Percentiles rank a stretch among this genome's conserved stretches.
Evolutionary conservation across 2,329 filamentous ascomycete genomes (phyloP).

Genomic region (Ascocoryne sarcoides): DNA sequence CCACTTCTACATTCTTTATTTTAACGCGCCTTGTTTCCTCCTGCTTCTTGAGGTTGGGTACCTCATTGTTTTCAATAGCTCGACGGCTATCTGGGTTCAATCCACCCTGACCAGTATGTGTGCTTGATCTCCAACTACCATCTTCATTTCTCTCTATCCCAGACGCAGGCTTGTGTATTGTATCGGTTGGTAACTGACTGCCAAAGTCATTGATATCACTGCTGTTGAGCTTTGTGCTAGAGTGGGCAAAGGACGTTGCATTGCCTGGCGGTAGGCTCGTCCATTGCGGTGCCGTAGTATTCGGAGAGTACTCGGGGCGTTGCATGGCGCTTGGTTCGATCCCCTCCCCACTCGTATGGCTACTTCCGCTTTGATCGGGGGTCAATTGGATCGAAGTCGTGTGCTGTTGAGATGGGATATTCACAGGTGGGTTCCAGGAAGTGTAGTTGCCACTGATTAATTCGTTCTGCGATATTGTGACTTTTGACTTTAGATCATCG

Average conservation of each 20-base stretch:
- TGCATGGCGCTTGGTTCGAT: slow-evolving; percentile 20
- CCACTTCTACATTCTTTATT: slow-evolving; percentile 26
- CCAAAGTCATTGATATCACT: slow-evolving; percentile 7
- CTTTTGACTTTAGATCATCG: slow-evolving; percentile 14
- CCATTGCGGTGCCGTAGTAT: slow-evolving; percentile 22
- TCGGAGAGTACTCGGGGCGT: slow-evolving; percentile 16
- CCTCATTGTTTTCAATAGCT: slow-evolving; percentile 13
- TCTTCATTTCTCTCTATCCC: slow-evolving; percentile 18
- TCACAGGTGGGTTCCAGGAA: slow-evolving; percentile 11
- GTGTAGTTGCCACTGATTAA: slow-evolving; percentile 16
- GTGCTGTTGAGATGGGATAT: slow-evolving; percentile 9
- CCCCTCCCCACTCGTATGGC: slow-evolving; percentile 26
- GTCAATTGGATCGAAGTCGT: slow-evolving; percentile 21
- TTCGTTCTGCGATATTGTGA: slow-evolving; percentile 19
- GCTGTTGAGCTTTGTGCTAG: slow-evolving; percentile 4
- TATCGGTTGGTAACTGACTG: slow-evolving; percentile 9
- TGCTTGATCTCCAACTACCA: slow-evolving; percentile 20
- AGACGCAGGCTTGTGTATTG: no score
- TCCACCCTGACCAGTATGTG: slow-evolving; percentile 21
- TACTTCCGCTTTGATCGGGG: slow-evolving; percentile 27
- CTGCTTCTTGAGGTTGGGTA: slow-evolving; percentile 27
- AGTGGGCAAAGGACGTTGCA: slow-evolving; percentile 8
- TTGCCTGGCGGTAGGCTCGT: slow-evolving; percentile 9
- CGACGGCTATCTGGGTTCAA: slow-evolving; percentile 24
- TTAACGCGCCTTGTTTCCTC: slow-evolving; percentile 22